A percentile compares a stretch with the other conserved stretches of the same genome.
Conservation (phyloP, 1,284 basidiomycete genomes). For the Sporisorium reilianum region DNA sequence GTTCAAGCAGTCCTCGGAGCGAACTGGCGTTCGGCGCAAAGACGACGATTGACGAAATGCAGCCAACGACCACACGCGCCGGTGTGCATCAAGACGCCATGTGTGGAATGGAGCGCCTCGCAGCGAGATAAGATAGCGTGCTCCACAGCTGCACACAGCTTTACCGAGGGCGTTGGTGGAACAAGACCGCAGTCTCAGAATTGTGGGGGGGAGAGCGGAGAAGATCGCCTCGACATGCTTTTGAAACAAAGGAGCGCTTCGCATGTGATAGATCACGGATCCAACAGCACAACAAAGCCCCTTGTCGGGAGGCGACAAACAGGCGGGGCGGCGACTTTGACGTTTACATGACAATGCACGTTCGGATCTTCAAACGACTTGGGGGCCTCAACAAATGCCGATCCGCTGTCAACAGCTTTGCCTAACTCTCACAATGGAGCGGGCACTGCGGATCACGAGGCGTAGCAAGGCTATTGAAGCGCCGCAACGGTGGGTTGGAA, state of each 20-base stretch:
- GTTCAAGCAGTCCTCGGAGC: too few species aligned
- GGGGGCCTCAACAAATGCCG: not conserved
- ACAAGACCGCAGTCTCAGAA: too few species aligned
- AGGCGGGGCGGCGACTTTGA: too few species aligned
- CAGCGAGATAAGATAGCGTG: not conserved
- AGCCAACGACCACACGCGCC: too few species aligned
- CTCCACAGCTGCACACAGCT: not conserved
- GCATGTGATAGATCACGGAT: not conserved
- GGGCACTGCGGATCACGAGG: not conserved
- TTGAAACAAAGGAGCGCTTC: not conserved
- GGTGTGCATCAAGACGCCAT: too few species aligned
- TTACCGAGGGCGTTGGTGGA: not conserved
- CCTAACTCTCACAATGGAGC: not conserved
- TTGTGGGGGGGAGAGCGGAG: too few species aligned
- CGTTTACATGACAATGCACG: not conserved
- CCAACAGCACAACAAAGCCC: not conserved
- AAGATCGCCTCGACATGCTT: not conserved
- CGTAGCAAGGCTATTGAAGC: conserved; percentile 1
- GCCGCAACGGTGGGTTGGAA: not conserved
- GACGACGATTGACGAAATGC: too few species aligned
- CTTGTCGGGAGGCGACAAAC: not conserved
- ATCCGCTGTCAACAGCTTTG: not conserved
- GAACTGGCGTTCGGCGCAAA: too few species aligned
- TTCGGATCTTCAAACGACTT: not conserved
- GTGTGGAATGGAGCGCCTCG: too few species aligned